Evolutionary conservation across 306 rosid genomes (phyloP), one percentile per base, ranked within the genome.

Genomic region (Luffa acutangula): DNA sequence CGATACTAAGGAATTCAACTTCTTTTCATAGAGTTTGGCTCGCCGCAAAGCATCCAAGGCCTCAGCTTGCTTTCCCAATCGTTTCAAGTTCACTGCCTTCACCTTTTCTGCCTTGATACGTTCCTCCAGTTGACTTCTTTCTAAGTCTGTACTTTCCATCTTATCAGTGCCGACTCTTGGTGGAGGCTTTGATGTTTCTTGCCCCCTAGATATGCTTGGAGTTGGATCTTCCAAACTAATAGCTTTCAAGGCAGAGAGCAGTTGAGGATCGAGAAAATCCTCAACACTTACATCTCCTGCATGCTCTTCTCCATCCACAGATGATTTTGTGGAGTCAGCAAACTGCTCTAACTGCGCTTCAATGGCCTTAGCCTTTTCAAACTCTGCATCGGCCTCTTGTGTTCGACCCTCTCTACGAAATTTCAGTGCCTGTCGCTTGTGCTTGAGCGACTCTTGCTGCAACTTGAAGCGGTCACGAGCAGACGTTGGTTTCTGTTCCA

Each of bases 221-320:
- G 78, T 83, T 14, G 82, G 80, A 71, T 82, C 86, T 63, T 89
- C 93, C 81, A 95, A 42, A 84, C 97, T 97, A 80, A 83, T 88
- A 6, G 91, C 93, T 86, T 86, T 93, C 75, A 95, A 79, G 52
- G 97, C 97, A 56, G 97, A 89, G 31, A 95, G 79, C 80, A 93
- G 90, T 69, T 93, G 96, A 91, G 99, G 97, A 88, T 95, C 99
- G 4, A 95, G 98, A 85, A 92, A 87, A 84, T 92, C 99, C 86
- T 93, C 99, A 69, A 95, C 84, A 41, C 79, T 78, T 79, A 87
- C 86, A 84, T 88, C 91, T 51, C 84, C 91, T 13, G 58, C 82
- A 11, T 85, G 80, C 71, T 85, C 92, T 78, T 62, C 69, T 71
- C 53, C 81, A 60, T 67, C 64, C 15, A 7, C 54, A 74, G 78